Conservation (phyloP, 2,329 filamentous ascomycete species). For the Paracoccidioides lutzii region DNA sequence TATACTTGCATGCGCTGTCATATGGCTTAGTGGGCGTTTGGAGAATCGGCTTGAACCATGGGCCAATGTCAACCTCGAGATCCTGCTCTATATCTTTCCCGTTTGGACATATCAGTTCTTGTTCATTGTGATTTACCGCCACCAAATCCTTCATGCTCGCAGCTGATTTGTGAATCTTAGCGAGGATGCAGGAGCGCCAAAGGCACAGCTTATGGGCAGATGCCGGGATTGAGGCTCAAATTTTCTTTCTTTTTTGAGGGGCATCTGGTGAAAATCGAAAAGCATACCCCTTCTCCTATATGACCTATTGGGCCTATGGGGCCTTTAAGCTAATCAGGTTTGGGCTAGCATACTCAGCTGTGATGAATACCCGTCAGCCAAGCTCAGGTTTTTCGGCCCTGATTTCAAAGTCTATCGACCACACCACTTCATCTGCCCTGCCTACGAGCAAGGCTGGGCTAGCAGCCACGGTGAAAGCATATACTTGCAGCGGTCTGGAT, state of each 20-base stretch:
- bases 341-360: background rate
- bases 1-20: background rate
- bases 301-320: background rate
- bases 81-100: background rate
- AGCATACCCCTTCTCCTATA: background rate
- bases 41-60: background rate
- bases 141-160: background rate
- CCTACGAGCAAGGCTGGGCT: background rate
- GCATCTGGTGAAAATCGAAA: background rate
- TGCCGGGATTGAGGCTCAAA: background rate
- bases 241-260: background rate
- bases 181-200: slow-evolving; percentile 2
- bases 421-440: background rate
- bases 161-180: slow-evolving; percentile 5
- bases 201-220: background rate
- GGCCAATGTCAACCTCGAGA: background rate
- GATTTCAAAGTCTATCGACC: background rate
- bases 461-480: background rate
- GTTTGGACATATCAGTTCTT: background rate
- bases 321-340: background rate
- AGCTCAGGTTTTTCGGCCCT: background rate
- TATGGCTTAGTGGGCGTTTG: background rate
- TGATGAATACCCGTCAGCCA: background rate
- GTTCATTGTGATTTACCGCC: background rate
- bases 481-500: background rate